phyloP scores from a whole-genome alignment of 2,329 filamentous ascomycete species.

The Sporothrix dimorphospora region DNA sequence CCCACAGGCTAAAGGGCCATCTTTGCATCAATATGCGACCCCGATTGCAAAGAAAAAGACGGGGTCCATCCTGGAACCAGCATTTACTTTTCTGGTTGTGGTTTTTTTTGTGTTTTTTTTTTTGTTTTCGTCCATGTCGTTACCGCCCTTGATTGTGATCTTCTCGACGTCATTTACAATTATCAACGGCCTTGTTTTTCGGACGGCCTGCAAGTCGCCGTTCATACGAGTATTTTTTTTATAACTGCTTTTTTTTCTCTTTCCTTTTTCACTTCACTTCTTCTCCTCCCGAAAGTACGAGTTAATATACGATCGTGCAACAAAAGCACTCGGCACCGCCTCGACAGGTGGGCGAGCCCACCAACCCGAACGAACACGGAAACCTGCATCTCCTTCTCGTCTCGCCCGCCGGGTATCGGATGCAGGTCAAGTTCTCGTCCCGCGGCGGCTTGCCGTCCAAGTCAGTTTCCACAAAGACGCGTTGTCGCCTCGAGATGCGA shows the following conservation, averaged over 20 bases:
- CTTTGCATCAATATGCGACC: constrained; percentile 10
- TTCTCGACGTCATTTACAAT: background rate
- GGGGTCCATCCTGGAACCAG: background rate
- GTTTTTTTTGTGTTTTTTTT: background rate
- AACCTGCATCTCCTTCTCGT: constrained; percentile 7
- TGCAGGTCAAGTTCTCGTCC: background rate
- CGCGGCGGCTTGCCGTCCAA: constrained; percentile 2
- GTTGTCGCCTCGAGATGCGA: background rate
- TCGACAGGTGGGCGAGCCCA: background rate
- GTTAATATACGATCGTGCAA: background rate
- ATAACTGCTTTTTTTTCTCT: background rate
- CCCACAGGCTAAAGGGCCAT: constrained; percentile 7
- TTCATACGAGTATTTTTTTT: background rate
- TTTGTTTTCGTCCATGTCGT: background rate
- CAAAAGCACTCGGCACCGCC: background rate
- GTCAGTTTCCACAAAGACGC: background rate
- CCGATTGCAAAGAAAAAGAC: background rate
- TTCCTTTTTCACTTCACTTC: background rate
- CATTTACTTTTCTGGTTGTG: background rate
- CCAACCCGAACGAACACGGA: background rate
- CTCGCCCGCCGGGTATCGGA: constrained; percentile 7
- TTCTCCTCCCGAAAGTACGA: background rate
- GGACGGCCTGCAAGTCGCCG: background rate
- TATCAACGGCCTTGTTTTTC: background rate
- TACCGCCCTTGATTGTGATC: background rate